These are phyloP conservation scores for Meripilus lineatus DNA, from an alignment of 1,284 basidiomycete genomes.

Conservation along the genomic window DNA sequence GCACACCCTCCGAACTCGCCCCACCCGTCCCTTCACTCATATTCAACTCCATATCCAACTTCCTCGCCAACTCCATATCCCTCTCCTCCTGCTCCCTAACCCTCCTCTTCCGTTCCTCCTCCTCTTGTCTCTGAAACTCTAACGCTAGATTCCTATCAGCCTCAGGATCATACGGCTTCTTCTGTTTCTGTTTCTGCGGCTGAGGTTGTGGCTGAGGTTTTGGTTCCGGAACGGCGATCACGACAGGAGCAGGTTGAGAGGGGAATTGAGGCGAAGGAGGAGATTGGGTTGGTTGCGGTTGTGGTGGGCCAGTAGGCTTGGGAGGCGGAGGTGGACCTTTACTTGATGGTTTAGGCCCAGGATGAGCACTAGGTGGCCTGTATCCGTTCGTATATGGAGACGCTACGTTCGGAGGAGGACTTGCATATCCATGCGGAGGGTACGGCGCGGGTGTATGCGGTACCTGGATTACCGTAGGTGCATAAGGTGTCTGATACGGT, in stretches of 20 bases:
- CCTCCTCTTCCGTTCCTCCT: conserved; percentile 30
- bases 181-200: neutral
- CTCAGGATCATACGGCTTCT: neutral
- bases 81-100: conserved; percentile 30
- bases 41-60: conserved; percentile 32
- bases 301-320: neutral
- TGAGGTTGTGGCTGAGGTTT: conserved; percentile 2
- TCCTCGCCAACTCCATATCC: conserved; percentile 29
- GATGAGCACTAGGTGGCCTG: neutral
- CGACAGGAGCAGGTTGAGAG: neutral
- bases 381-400: no score
- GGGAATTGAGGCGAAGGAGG: neutral
- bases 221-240: conserved; percentile 16
- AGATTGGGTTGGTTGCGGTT: neutral
- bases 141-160: neutral
- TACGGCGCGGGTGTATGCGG: no score
- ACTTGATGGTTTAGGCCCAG: neutral
- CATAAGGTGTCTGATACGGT: neutral
- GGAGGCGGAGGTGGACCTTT: no score
- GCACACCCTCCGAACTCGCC: neutral
- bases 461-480: neutral
- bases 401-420: no score
- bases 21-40: conserved; percentile 9
- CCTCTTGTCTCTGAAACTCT: conserved; percentile 27
- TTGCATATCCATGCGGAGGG: no score